Evolutionary conservation across 2,329 filamentous ascomycete species (phyloP), one percentile per base, ranked within the genome.

Genomic region (Beauveria pseudobassiana): DNA sequence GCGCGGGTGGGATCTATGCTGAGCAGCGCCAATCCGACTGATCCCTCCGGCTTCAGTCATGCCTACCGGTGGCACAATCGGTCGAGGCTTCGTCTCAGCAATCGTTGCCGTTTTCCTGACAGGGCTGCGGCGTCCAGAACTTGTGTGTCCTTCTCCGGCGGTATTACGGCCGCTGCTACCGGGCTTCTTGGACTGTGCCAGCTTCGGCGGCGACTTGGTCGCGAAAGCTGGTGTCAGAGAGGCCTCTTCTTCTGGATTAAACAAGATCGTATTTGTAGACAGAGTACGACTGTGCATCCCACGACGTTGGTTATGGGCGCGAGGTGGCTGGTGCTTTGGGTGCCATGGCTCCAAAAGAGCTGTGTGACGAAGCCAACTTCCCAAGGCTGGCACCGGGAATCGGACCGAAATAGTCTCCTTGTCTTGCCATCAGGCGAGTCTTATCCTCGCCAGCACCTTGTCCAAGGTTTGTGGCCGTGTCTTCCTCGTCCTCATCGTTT

Each of bases 261-360:
- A 96, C 1, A 96, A 78, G 59, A 96, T 92, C 0, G 93, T 96
- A 67, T 87, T 91, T 22, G 86, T 89, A 0, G 93, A 96, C 4
- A 88, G 73, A 14, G 91, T 92, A 43, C 92, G 87, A 61, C 77
- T 82, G 68, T 96, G 92, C 5, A 78, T 69, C 1, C 74, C 76
- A 50, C 76, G 72, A 57, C 76, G 74, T 46, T 72, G 65, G 69
- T 69, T 67, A 69, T 55, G 58, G 26, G 70, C 64, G 45, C 72
- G 73, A 18, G 75, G 75, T 73, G 1, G 71, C 67, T 10, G 70
- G 67, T n/a, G 67, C 64, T 10, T 64, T 65, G 38, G 68, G 69
- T 28, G 51, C 43, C 14, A 56, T 20, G 2, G 30, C 52, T 20
- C 68, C 68, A 2, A 69, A 68, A 10, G 74, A 74, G 52, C 70